Percentiles rank a stretch among this genome's conserved stretches.
These are phyloP conservation scores for Paecilomyces formosus DNA, from an alignment of 2,329 filamentous ascomycete genomes.

Conservation along the genomic window DNA sequence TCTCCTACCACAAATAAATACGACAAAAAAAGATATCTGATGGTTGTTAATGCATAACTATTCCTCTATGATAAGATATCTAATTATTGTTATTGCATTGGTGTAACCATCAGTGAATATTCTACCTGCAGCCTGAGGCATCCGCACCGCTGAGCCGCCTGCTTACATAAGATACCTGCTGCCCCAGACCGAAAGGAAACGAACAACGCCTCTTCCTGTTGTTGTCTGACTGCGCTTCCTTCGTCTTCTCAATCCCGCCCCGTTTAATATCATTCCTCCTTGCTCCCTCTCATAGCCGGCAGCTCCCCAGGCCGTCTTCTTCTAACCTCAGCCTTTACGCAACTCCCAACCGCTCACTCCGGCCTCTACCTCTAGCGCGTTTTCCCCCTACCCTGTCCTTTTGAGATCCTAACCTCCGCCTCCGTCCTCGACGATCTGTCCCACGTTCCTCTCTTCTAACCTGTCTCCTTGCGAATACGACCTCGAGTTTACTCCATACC, in stretches of 20 bases:
- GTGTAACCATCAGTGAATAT: neutral
- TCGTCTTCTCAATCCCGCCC: neutral
- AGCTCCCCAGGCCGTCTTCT: neutral
- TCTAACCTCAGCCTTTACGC: constrained; percentile 4
- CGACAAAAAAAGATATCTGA: too few relatives aligned
- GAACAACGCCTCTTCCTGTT: neutral
- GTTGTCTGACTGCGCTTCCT: neutral
- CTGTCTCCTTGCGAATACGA: neutral
- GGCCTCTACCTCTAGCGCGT: neutral
- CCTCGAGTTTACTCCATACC: constrained; percentile 2
- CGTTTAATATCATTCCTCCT: neutral
- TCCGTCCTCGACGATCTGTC: constrained; percentile 2
- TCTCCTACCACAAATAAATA: too few relatives aligned
- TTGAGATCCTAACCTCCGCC: neutral
- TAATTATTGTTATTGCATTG: too few relatives aligned
- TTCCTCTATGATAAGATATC: too few relatives aligned
- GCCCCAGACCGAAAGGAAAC: neutral
- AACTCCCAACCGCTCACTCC: neutral
- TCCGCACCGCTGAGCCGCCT: neutral
- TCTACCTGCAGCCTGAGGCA: neutral
- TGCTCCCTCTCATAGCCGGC: neutral
- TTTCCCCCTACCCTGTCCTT: neutral
- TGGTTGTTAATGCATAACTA: too few relatives aligned
- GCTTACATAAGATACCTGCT: neutral
- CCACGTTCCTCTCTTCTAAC: constrained; percentile 5